A percentile compares a stretch with the other conserved stretches of the same genome.
Evolutionary conservation across 106 monocot species (phyloP).

Genomic region (Cymbidium sinense): DNA sequence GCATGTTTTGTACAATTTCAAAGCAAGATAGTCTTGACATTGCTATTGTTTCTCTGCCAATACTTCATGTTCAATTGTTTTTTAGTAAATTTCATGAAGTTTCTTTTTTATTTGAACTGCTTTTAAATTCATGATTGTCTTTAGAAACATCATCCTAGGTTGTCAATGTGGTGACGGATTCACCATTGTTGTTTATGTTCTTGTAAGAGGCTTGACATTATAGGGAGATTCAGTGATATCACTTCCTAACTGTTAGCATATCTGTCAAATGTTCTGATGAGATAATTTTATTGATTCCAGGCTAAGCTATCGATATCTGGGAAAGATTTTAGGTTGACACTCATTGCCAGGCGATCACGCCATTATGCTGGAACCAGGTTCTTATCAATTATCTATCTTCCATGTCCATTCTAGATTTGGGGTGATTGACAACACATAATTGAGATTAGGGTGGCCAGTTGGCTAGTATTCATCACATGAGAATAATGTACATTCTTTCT

Average conservation of each 20-base stretch:
- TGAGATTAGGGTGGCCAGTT: neutral
- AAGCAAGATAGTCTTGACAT: neutral
- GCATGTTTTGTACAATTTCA: neutral
- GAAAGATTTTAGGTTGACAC: slow-evolving; percentile 75
- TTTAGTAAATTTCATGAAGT: neutral
- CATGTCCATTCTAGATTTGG: neutral
- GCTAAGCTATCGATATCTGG: slow-evolving; percentile 66
- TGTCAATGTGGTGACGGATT: neutral
- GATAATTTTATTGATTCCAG: slow-evolving; percentile 23
- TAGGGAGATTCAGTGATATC: neutral
- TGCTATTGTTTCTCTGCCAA: neutral
- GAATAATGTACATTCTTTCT: neutral
- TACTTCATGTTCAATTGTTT: neutral
- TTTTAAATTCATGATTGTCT: neutral
- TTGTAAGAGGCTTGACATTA: neutral
- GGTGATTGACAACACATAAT: neutral
- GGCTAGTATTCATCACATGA: neutral
- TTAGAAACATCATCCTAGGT: neutral
- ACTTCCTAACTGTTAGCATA: neutral
- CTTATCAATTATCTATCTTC: slow-evolving; percentile 3
- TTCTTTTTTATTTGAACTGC: neutral
- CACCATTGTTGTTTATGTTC: neutral
- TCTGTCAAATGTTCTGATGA: neutral
- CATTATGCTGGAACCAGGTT: slow-evolving; percentile 98
- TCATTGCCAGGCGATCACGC: slow-evolving; percentile 92